Percentiles rank a stretch among this genome's conserved stretches.
These are phyloP conservation scores for Penicillium nucicola DNA, from an alignment of 495 filamentous ascomycete genomes.

Conservation along the genomic window DNA sequence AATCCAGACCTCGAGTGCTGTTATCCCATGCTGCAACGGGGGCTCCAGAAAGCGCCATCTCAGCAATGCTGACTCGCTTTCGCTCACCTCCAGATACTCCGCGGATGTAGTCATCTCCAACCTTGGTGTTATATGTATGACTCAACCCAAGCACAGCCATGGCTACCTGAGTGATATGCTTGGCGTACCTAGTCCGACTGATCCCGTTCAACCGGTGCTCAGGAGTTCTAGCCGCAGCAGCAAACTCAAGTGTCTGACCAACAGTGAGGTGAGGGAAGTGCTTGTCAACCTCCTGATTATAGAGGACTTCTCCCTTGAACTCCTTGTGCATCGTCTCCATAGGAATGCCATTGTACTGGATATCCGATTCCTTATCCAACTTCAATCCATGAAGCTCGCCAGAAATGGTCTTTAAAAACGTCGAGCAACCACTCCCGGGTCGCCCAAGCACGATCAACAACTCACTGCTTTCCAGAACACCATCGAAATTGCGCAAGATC, in stretches of 20 bases:
- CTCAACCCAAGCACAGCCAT: conserved; percentile 60
- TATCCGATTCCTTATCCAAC: conserved; percentile 36
- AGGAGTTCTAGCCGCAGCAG: conserved; percentile 51
- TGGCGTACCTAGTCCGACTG: conserved; percentile 37
- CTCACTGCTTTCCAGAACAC: conserved; percentile 37
- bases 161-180: conserved; percentile 54
- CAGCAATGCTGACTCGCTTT: conserved; percentile 57
- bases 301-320: conserved; percentile 64
- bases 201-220: conserved; percentile 41
- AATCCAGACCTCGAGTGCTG: conserved; percentile 78
- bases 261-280: conserved; percentile 67
- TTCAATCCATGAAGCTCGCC: conserved; percentile 38
- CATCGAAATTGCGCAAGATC: conserved; percentile 41
- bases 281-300: conserved; percentile 61
- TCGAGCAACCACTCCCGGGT: conserved; percentile 46
- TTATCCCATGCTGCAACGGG: conserved; percentile 82
- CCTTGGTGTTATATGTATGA: conserved; percentile 52
- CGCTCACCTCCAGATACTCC: conserved; percentile 82
- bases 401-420: conserved; percentile 38
- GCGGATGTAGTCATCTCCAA: conserved; percentile 50
- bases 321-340: conserved; percentile 53
- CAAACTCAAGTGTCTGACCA: conserved; percentile 64
- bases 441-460: conserved; percentile 41
- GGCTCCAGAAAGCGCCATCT: conserved; percentile 68
- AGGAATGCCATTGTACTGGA: conserved; percentile 53